Evolutionary conservation across 108 stramenopile species (phyloP).

Genomic region (Skeletonema menzelii): DNA sequence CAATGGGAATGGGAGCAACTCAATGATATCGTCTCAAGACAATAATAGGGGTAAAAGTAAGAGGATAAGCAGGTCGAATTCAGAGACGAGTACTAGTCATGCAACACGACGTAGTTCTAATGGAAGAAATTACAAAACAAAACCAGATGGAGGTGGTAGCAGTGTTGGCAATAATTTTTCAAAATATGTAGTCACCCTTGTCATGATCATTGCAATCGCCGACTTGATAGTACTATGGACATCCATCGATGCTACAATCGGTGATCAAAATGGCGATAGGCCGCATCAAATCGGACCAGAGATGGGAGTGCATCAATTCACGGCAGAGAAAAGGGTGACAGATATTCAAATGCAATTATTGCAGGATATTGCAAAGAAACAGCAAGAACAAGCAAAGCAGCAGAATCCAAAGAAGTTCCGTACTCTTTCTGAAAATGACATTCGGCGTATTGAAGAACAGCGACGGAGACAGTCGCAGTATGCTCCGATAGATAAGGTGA

Average conservation of each 20-base stretch:
- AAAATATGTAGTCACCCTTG: neutral
- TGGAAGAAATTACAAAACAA: neutral
- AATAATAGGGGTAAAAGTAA: neutral
- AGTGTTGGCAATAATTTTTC: neutral
- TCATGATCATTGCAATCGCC: neutral
- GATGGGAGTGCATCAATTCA: neutral
- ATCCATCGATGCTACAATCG: neutral
- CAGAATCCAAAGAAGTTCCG: neutral
- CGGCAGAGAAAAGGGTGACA: neutral
- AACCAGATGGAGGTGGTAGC: neutral
- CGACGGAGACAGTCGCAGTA: neutral
- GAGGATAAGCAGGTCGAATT: neutral
- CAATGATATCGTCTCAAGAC: neutral
- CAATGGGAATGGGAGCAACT: neutral
- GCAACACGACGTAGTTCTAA: neutral
- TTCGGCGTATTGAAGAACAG: neutral
- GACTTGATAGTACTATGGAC: neutral
- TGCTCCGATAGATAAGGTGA: neutral
- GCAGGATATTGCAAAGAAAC: neutral
- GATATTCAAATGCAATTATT: neutral
- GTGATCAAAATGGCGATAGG: neutral
- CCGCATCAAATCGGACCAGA: neutral
- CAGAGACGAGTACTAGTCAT: neutral
- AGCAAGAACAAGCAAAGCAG: neutral
- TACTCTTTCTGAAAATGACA: conserved; percentile 3